Evolutionary conservation across 1,284 basidiomycete genomes (phyloP).

Genomic region (Phlebopus sp.): DNA sequence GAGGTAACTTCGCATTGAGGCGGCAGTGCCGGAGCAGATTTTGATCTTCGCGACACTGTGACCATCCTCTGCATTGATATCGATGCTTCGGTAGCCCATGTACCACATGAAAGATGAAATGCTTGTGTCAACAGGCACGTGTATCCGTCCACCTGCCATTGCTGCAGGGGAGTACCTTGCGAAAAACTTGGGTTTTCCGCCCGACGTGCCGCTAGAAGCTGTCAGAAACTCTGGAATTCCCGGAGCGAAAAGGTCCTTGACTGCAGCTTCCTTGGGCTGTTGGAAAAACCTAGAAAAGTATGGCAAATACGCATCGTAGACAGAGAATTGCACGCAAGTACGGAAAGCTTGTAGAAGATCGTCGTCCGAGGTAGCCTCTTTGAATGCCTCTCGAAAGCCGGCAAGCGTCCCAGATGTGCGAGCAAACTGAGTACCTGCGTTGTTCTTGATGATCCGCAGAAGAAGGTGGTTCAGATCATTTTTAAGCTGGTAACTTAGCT

Average conservation of each 20-base stretch:
- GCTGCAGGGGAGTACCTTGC: background rate
- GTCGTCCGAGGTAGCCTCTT: background rate
- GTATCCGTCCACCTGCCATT: background rate
- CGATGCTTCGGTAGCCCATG: background rate
- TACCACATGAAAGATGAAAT: background rate
- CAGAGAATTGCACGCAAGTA: background rate
- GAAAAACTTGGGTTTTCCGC: background rate
- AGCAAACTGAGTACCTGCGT: background rate
- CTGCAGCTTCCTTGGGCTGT: background rate
- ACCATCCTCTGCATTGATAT: background rate
- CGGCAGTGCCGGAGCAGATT: background rate
- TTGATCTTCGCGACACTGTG: background rate
- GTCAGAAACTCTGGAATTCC: background rate
- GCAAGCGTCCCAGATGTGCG: background rate
- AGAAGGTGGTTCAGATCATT: background rate
- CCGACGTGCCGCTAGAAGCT: constrained; percentile 1
- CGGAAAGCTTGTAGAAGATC: background rate
- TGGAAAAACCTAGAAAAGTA: background rate
- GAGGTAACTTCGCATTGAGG: background rate
- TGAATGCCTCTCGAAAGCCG: background rate
- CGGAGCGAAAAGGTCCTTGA: constrained; percentile 1
- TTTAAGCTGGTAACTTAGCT: no score
- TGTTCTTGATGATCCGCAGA: background rate
- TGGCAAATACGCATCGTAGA: constrained; percentile 2
- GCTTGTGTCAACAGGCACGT: background rate